Base-by-base conservation (phyloP, 805 yeast genomes). In the Cyberlindnera samutprakarnensis region DNA sequence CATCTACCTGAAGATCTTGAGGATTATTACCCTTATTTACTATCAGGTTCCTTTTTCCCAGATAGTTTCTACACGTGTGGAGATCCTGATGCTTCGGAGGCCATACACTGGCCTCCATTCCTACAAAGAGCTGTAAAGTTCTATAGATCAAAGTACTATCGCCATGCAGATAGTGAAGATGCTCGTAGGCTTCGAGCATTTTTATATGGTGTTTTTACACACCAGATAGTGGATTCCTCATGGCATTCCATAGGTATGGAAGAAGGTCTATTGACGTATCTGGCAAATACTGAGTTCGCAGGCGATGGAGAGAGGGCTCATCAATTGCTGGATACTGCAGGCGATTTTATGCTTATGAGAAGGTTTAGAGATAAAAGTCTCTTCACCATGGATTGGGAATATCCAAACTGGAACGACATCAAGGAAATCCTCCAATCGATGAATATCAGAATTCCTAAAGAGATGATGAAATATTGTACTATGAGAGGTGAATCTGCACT, bases 41-140 rank as follows among this genome's bases (percentile, higher is more conserved):
- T 70, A 12, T 68, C 80, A 1, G 87, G 86, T 0, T 66, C 81
- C 0, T 78, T 79, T 47, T 74, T 71, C 44, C 87, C 87, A 0
- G 87, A 79, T 49, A 72, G 80, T 0, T 71, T 77, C 44, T 79
- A 79, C 51, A 61, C 69, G 22, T 79, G 86, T 49, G 53, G 68
- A 30, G 45, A 54, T 17, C 59, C 70, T 4, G 63, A 66, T 9
- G 66, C 66, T 3, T 79, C 82, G 4, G 87, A 79, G 49, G 68
- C 59, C 18, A 61, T 77, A 0, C 86, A 78, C 47, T 78, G 87
- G 86, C 84, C 85, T 0, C 77, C 78, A 1, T 78, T 77, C 44
- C 42, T 78, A 11, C 51, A 57, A 5, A 51, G 53, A 3, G 73
- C 77, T 1, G 67, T 71, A 5, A 41, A 57, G 6, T 54, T 66